Conservation (phyloP, 2,329 filamentous ascomycete species). For the Dichotomopilus funicola region DNA sequence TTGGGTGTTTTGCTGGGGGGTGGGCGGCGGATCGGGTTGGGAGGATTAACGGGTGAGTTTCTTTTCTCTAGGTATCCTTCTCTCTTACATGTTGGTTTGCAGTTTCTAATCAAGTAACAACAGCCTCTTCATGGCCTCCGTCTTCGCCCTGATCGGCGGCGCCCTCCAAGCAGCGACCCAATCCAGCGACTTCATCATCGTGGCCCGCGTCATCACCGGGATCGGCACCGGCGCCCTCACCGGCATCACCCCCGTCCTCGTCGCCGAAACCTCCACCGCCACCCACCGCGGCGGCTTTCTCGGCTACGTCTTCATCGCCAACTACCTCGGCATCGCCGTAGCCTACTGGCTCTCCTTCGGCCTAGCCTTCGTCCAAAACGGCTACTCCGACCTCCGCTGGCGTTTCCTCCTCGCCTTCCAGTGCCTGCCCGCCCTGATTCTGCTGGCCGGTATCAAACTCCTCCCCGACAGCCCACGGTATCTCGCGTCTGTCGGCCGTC, state of each 20-base stretch:
- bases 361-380: conserved; percentile 24
- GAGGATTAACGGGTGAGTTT: conserved; percentile 36
- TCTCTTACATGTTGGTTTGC: no score
- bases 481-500: conserved; percentile 22
- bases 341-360: conserved; percentile 37
- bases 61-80: no score
- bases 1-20: conserved; percentile 43
- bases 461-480: conserved; percentile 41
- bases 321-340: conserved; percentile 44
- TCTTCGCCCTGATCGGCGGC: conserved; percentile 44
- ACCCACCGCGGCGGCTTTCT: conserved; percentile 40
- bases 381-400: conserved; percentile 28
- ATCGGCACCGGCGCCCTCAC: conserved; percentile 47
- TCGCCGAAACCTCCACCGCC: conserved; percentile 42
- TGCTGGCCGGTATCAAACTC: conserved; percentile 34
- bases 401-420: conserved; percentile 36
- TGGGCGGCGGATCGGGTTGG: conserved; percentile 47
- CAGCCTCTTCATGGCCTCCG: conserved; percentile 40
- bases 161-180: conserved; percentile 41
- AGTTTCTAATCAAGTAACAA: no score
- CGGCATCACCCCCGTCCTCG: conserved; percentile 42
- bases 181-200: conserved; percentile 41
- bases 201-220: conserved; percentile 44
- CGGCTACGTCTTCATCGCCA: conserved; percentile 46
- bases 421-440: conserved; percentile 35